Conservation (phyloP, 2,329 filamentous ascomycete species). For the Trichoderma endophyticum region DNA sequence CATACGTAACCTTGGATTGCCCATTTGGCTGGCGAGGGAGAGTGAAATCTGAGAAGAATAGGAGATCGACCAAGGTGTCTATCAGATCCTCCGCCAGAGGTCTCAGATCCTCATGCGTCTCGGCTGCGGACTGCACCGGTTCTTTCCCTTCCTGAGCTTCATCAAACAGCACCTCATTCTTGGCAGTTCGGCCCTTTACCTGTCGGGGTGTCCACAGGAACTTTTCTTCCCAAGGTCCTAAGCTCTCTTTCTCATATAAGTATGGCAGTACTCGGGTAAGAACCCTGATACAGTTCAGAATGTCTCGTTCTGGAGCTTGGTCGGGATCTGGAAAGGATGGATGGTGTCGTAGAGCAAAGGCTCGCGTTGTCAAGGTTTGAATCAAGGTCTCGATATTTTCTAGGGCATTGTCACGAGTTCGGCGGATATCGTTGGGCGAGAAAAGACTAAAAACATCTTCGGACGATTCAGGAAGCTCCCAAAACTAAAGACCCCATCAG, state of each 20-base stretch:
- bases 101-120: conserved; percentile 76
- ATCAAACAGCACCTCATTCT: conserved; percentile 80
- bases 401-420: conserved; percentile 78
- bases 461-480: conserved; percentile 91
- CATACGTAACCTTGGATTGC: conserved; percentile 80
- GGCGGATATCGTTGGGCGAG: conserved; percentile 81
- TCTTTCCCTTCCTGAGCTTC: conserved; percentile 59
- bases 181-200: conserved; percentile 66
- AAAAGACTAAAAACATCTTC: conserved; percentile 98
- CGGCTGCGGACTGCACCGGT: conserved; percentile 44
- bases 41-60: conserved; percentile 91
- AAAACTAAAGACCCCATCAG: conserved; percentile 62
- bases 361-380: conserved; percentile 75
- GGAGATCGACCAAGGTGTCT: conserved; percentile 80
- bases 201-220: conserved; percentile 86
- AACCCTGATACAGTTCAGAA: conserved; percentile 91
- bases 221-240: conserved; percentile 81
- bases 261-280: conserved; percentile 87
- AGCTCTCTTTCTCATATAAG: conserved; percentile 81
- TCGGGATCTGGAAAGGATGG: conserved; percentile 87
- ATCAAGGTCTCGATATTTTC: conserved; percentile 89
- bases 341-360: conserved; percentile 80
- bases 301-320: conserved; percentile 78
- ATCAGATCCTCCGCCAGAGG: conserved; percentile 90
- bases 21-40: conserved; percentile 68